phyloP scores from a whole-genome alignment of 2,329 filamentous ascomycete species.

The Fusarium haematococcum region DNA sequence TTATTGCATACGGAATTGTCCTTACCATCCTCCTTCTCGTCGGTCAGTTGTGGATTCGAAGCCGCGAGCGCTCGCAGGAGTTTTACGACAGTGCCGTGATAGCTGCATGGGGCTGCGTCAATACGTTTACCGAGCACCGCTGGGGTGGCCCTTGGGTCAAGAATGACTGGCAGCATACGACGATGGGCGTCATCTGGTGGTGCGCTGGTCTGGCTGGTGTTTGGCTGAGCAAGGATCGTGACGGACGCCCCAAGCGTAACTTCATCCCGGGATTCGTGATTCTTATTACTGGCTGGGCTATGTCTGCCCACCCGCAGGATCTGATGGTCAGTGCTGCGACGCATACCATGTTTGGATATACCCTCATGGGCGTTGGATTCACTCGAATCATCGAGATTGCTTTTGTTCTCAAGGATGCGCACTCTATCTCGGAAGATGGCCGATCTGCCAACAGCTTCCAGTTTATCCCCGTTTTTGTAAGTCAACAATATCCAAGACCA shows the following conservation, averaged over 20 bases:
- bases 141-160: constrained; percentile 91
- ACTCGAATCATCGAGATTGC: constrained; percentile 90
- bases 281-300: constrained; percentile 91
- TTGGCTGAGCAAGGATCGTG: constrained; percentile 87
- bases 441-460: constrained; percentile 74
- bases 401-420: constrained; percentile 83
- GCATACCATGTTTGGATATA: constrained; percentile 92
- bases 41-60: constrained; percentile 87
- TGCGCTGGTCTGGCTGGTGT: constrained; percentile 89
- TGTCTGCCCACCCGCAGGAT: constrained; percentile 91
- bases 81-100: constrained; percentile 96
- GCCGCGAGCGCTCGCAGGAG: constrained; percentile 89
- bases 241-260: constrained; percentile 90
- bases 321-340: constrained; percentile 87
- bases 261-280: constrained; percentile 93
- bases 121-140: constrained; percentile 96
- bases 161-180: constrained; percentile 97
- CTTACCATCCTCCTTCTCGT: constrained; percentile 88
- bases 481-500: constrained; percentile 49
- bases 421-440: constrained; percentile 73
- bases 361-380: constrained; percentile 88
- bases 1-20: constrained; percentile 92
- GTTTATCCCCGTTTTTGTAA: constrained; percentile 65
- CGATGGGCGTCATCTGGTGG: constrained; percentile 99
- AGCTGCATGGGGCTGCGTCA: constrained; percentile 94